Evolutionary conservation across 2,329 filamentous ascomycete species (phyloP).

Genomic region (Nannizziopsis barbatae): DNA sequence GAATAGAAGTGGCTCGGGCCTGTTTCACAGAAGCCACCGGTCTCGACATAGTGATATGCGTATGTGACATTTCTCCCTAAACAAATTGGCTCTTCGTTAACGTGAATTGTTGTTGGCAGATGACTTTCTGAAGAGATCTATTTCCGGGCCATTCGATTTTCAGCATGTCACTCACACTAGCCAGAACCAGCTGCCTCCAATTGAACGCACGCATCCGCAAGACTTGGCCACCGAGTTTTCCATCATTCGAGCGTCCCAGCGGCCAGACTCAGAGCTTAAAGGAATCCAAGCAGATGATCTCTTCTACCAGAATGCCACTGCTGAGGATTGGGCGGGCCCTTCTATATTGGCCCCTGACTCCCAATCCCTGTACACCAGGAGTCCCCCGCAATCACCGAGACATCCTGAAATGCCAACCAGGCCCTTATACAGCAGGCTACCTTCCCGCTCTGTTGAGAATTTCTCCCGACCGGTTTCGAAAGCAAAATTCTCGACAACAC

Average conservation of each 20-base stretch:
- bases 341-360: conserved; percentile 12
- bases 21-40: conserved; percentile 26
- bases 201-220: conserved; percentile 42
- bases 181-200: conserved; percentile 42
- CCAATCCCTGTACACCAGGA: conserved; percentile 13
- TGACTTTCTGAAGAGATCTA: conserved; percentile 38
- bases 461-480: conserved; percentile 44
- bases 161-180: conserved; percentile 53
- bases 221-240: conserved; percentile 46
- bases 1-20: conserved; percentile 25
- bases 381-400: conserved; percentile 24
- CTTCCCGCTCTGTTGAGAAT: conserved; percentile 40
- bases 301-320: conserved; percentile 27
- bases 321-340: conserved; percentile 19
- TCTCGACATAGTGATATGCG: conserved; percentile 26
- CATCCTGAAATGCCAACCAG: conserved; percentile 24
- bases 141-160: conserved; percentile 54
- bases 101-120: conserved; percentile 20
- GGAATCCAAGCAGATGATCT: conserved; percentile 44
- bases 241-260: conserved; percentile 43
- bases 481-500: conserved; percentile 29
- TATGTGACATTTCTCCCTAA: conserved; percentile 21
- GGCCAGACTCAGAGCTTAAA: conserved; percentile 39
- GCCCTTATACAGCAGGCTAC: conserved; percentile 19
- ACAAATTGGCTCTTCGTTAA: background rate